Evolutionary conservation across 169 alveolate species (phyloP).

Genomic region (Cryptosporidium baileyi): DNA sequence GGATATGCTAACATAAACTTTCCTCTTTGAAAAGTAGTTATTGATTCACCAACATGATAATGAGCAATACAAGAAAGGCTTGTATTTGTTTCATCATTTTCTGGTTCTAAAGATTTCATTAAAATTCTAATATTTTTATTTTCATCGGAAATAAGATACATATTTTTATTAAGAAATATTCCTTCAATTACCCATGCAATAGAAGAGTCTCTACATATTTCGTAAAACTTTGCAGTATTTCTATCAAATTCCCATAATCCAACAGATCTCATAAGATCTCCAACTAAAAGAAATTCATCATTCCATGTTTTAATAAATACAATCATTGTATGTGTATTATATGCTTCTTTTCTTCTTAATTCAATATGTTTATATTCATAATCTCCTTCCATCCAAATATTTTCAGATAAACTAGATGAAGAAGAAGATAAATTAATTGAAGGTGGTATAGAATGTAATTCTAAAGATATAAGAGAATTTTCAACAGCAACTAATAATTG

Average conservation of each 20-base stretch:
- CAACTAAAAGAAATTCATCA: conserved; percentile 31
- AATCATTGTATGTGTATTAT: conserved; percentile 65
- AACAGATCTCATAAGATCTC: conserved; percentile 69
- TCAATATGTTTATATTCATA: background rate
- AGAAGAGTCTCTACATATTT: conserved; percentile 39
- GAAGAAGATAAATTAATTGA: background rate
- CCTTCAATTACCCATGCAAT: conserved; percentile 67
- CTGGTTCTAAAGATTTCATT: conserved; percentile 15
- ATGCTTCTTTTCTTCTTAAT: conserved; percentile 2
- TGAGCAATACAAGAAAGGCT: conserved; percentile 47
- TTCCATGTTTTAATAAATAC: conserved; percentile 45
- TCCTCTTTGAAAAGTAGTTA: conserved; percentile 44
- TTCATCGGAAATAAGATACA: conserved; percentile 59
- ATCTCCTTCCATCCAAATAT: background rate
- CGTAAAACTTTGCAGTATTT: conserved; percentile 32
- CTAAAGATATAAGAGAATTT: conserved; percentile 19
- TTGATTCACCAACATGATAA: conserved; percentile 51
- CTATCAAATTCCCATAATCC: conserved; percentile 62
- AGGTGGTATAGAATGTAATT: background rate
- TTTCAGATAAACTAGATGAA: conserved; percentile 9
- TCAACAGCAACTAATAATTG: conserved; percentile 33
- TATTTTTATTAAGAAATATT: conserved; percentile 2
- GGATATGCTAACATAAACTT: conserved; percentile 37
- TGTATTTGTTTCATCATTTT: conserved; percentile 47
- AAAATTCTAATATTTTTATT: conserved; percentile 40